Evolutionary conservation across 257 asterid genomes (phyloP), one percentile per base, ranked within the genome.

Genomic region (Solanum paucissectum): DNA sequence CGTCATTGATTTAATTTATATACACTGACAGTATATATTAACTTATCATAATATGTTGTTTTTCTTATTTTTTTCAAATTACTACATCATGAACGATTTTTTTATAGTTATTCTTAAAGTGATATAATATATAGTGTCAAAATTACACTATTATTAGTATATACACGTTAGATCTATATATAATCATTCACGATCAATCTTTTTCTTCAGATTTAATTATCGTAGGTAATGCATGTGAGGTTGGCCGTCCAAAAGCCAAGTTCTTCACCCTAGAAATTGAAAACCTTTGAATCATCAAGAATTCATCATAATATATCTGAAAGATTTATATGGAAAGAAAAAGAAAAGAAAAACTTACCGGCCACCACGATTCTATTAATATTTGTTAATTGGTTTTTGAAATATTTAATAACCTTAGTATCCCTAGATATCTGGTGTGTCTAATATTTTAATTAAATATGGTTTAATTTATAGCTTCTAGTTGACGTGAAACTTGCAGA

Each of bases 401-500:
- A 82, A 86, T 83, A 86, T 68, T 87, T 87, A 85, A 91, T 91
- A 55, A 37, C 36, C n/a, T 62, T 42, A 89, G 92, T 82, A 95
- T 94, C 98, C 98, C 98, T 90, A 88, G 55, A 95, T 89, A 95
- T 94, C 98, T 94, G 98, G 92, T 91, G 9, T 87, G 79, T 79
- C 55, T 74, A 89, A 32, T 92, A 87, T 83, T 83, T 88, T 55
- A 92, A 86, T 85, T 89, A 71, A 91, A 85, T 52, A 38, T 68
- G 83, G 46, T 71, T 72, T 32, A 29, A 69, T 88, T 33, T 11
- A 29, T 72, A 77, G 64, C 42, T 69, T 77, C 87, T 49, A 89
- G 34, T 86, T 84, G 83, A 90, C 90, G 88, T 89, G 90, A 90
- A 87, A 44, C 88, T 84, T 52, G 72, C 68, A 60, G 82, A 64